Base-by-base conservation (phyloP, 208 protist species). In the Acanthamoeba sp. region DNA sequence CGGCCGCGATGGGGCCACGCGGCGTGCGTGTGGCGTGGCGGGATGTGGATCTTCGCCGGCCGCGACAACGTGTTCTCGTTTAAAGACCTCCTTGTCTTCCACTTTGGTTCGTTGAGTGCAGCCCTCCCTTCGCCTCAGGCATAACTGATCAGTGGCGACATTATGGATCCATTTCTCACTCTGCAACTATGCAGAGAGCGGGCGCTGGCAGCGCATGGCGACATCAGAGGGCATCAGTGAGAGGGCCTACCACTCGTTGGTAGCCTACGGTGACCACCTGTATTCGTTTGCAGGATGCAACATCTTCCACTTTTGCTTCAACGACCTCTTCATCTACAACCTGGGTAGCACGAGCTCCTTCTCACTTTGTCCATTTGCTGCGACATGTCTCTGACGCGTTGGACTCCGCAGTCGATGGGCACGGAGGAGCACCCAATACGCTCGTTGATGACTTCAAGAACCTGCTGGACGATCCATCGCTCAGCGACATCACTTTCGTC, bases 221-320 rank as follows among this genome's bases (percentile, higher is more conserved):
- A 38, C 62, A 16, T 69, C 85, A 34, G 85, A 91, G 55, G 78
- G 85, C 36, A 71, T 91, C 24, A 91, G 57, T n/a, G 85, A 91
- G 57, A 7, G 85, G 62, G 85, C 85, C 16, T 42, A 73, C 59
- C 85, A 91, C 34, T 91, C 85, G 36, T 20, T 71, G 36, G 85
- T 71, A 7, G 85, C 59, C 59, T 71, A 91, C 38, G 85, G 59
- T 22, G 85, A 71, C 36, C 50, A 91, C 36, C 32, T 91, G 32
- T 91, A 91, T 29, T 73, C 59, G 59, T 91, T 91, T 52, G 85
- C 57, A 4, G 85, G 85, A 24, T 73, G 85, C 57, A 91, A 91
- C 57, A 71, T 91, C 85, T 91, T 91, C 59, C 85, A 91, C 85
- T 91, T 91, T 24, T 73, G 85, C 85, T 91, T 91, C 85, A 91